These are phyloP conservation scores for Sphaerobolus stellatus DNA, from an alignment of 1,284 basidiomycete species.

Conservation along the genomic window DNA sequence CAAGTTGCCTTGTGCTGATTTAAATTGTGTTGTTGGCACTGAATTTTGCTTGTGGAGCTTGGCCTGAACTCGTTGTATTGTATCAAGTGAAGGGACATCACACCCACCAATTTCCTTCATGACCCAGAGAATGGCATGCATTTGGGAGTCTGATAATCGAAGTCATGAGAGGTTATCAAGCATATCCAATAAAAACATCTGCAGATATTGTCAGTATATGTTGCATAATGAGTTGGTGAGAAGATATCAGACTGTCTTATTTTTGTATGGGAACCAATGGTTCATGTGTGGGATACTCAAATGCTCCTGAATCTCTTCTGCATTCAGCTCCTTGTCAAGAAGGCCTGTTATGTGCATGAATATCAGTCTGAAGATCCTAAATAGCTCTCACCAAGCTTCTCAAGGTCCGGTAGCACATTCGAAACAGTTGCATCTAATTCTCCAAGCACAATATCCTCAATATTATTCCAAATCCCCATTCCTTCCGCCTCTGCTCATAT, in stretches of 20 bases:
- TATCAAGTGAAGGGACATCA: conserved; percentile 24
- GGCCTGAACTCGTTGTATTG: conserved; percentile 16
- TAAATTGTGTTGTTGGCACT: conserved; percentile 20
- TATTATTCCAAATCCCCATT: too few relatives aligned
- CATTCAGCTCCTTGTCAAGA: too few relatives aligned
- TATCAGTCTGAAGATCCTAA: too few relatives aligned
- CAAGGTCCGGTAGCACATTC: too few relatives aligned
- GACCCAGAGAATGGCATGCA: conserved; percentile 29
- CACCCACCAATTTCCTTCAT: conserved; percentile 25
- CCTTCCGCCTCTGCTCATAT: too few relatives aligned
- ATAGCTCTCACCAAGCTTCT: too few relatives aligned
- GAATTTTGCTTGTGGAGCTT: conserved; percentile 16
- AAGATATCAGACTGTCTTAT: not conserved
- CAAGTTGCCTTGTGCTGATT: conserved; percentile 20
- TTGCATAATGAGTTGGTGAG: not conserved
- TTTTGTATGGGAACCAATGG: not conserved
- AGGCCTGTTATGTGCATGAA: too few relatives aligned
- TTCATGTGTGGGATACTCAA: too few relatives aligned
- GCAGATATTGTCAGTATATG: not conserved
- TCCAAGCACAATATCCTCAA: too few relatives aligned
- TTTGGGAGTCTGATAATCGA: conserved; percentile 27
- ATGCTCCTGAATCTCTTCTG: too few relatives aligned
- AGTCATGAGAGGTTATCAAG: conserved; percentile 27
- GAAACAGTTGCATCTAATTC: too few relatives aligned
- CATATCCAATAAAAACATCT: conserved; percentile 25